Conservation (phyloP, 2,329 filamentous ascomycete species). For the Cercospora brassicicola region DNA sequence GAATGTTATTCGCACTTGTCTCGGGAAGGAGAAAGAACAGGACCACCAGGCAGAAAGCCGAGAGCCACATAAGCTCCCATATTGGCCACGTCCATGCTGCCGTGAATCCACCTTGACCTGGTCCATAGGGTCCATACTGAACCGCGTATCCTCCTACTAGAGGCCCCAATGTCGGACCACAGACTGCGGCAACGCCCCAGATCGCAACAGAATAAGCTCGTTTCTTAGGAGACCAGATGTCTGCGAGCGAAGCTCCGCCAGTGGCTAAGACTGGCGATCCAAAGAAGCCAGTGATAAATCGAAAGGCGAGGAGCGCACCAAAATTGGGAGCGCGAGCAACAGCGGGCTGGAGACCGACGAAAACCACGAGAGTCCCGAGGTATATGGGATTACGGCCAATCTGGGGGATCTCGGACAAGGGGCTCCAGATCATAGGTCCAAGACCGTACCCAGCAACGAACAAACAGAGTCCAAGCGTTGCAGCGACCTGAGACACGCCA, state of each 20-base stretch:
- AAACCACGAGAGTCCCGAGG: slow-evolving; percentile 50
- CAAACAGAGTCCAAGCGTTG: slow-evolving; percentile 52
- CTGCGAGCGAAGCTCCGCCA: slow-evolving; percentile 47
- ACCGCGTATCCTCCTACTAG: slow-evolving; percentile 46
- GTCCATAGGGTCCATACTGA: slow-evolving; percentile 31
- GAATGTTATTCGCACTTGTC: slow-evolving; percentile 45
- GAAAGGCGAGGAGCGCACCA: slow-evolving; percentile 54
- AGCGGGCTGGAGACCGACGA: slow-evolving; percentile 53
- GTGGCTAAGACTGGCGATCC: slow-evolving; percentile 50
- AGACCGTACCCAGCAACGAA: slow-evolving; percentile 55
- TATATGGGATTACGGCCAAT: slow-evolving; percentile 54
- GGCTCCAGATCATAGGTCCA: slow-evolving; percentile 50
- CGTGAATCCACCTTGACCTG: slow-evolving; percentile 31
- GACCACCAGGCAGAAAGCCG: slow-evolving; percentile 41
- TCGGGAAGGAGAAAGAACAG: slow-evolving; percentile 45
- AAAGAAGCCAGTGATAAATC: slow-evolving; percentile 56
- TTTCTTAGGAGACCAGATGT: slow-evolving; percentile 45
- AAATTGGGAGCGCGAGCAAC: slow-evolving; percentile 53
- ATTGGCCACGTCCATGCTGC: slow-evolving; percentile 42
- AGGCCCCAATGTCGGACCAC: slow-evolving; percentile 41
- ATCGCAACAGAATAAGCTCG: slow-evolving; percentile 44
- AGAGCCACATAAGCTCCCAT: slow-evolving; percentile 43
- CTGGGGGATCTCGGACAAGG: slow-evolving; percentile 52
- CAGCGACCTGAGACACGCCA: slow-evolving; percentile 47
- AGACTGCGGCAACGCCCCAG: slow-evolving; percentile 45